A percentile compares a stretch with the other conserved stretches of the same genome.
Conservation (phyloP, 306 rosid species). For the Corylus avellana region DNA sequence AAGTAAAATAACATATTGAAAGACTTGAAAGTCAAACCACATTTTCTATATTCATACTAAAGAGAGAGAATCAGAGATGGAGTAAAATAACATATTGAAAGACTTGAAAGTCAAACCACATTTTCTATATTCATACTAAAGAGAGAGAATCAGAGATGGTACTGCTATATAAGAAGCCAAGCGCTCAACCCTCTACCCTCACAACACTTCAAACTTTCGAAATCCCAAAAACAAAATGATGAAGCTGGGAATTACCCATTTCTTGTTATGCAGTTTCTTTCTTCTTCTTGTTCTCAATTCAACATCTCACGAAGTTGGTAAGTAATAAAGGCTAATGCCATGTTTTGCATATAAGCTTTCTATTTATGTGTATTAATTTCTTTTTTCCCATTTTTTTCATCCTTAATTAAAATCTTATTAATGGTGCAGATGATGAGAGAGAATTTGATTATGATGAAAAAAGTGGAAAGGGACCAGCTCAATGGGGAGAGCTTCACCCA, state of each 20-base stretch:
- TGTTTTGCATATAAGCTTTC: too few relatives aligned
- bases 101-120: too few relatives aligned
- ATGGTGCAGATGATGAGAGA: too few relatives aligned
- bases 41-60: not conserved
- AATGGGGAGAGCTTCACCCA: too few relatives aligned
- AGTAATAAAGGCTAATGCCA: not conserved
- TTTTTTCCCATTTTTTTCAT: too few relatives aligned
- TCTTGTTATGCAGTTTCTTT: constrained; percentile 37
- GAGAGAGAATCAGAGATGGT: too few relatives aligned
- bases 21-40: not conserved
- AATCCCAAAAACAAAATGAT: constrained; percentile 17
- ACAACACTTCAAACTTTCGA: not conserved
- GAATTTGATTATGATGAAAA: too few relatives aligned
- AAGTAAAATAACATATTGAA: not conserved
- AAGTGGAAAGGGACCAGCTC: too few relatives aligned
- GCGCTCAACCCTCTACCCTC: not conserved
- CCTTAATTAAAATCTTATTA: too few relatives aligned
- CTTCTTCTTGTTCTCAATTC: constrained; percentile 30
- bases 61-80: not conserved
- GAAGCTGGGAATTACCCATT: constrained; percentile 15
- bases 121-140: too few relatives aligned
- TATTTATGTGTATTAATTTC: too few relatives aligned
- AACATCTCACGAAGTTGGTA: constrained; percentile 59
- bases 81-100: too few relatives aligned
- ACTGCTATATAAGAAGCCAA: not conserved